Evolutionary conservation across 169 alveolate species (phyloP).

Genomic region (Eimeria maxima): DNA sequence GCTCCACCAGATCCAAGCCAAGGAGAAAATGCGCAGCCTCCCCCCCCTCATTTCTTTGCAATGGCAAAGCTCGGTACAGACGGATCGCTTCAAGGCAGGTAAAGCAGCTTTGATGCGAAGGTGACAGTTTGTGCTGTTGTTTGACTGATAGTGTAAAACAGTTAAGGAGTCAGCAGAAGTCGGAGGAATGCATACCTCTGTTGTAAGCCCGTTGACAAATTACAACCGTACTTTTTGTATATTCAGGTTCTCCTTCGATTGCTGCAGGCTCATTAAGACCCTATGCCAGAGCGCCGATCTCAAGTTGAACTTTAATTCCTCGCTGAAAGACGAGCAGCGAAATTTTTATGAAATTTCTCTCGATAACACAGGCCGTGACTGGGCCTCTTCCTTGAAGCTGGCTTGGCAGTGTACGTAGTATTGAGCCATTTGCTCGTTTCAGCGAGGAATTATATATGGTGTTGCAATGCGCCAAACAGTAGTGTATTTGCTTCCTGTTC

Average conservation of each 20-base stretch:
- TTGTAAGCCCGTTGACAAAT: not conserved
- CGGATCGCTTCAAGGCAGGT: slow-evolving; percentile 91
- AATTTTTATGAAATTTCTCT: slow-evolving; percentile 93
- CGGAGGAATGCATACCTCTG: not conserved
- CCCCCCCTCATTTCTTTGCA: slow-evolving; percentile 79
- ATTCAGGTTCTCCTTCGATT: not conserved
- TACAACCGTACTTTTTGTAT: not conserved
- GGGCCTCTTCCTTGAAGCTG: slow-evolving; percentile 91
- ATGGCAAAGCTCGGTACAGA: slow-evolving; percentile 86
- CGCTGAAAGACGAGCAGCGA: slow-evolving; percentile 89
- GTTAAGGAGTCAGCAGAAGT: no score
- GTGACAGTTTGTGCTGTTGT: not conserved
- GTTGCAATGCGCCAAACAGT: not conserved
- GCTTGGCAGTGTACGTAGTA: slow-evolving; percentile 91
- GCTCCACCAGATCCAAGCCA: slow-evolving; percentile 84
- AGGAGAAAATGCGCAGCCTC: slow-evolving; percentile 77
- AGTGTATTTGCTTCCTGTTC: not conserved
- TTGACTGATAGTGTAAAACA: not conserved
- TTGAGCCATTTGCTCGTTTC: not conserved
- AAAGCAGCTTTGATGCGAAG: not conserved
- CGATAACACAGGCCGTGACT: slow-evolving; percentile 90
- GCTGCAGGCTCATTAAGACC: slow-evolving; percentile 69
- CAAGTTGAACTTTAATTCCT: slow-evolving; percentile 91
- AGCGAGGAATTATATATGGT: no score
- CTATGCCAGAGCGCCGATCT: slow-evolving; percentile 86